Evolutionary conservation across 306 rosid species (phyloP), one percentile per base, ranked within the genome.

Genomic region (Cicer bijugum): DNA sequence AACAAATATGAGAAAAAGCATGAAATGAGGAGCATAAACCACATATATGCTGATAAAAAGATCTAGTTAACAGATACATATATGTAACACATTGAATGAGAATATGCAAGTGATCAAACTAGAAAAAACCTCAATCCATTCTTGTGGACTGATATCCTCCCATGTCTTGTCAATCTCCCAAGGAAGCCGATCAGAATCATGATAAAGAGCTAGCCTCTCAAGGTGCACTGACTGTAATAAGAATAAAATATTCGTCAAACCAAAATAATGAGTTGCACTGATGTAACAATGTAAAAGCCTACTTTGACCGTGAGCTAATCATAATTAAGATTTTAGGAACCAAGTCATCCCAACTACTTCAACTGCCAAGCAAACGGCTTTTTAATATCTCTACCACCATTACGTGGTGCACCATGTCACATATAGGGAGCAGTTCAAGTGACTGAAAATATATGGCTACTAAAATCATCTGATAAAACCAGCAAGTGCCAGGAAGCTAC

Each of bases 151-250:
- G 63, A 94, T 85, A 81, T 90, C 91, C 69, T 89, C 99, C 99
- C 99, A 94, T 67, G 82, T 83, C 80, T 88, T 94, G 14, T 86
- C 86, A 75, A 88, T 86, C 83, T 89, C 91, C 99, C 99, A 94
- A 10, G 91, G 99, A 66, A 78, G 84, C 78, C 89, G 75, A 57
- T 87, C 74, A 71, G 91, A 88, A 86, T 91, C 97, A 74, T 94
- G 99, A 83, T 94, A 94, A 87, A 94, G 66, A 43, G 97, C 99
- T 61, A 94, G 89, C 76, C 99, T 88, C 91, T 94, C 96, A 70
- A 94, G 96, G 71, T 91, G 97, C 87, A 91, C 85, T 9, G 92
- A 91, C 99, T 91, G 86, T 12, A 80, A 78, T 20, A 56, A 64
- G 75, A 78, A 74, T n/a, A 81, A 59, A 11, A 57, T 17, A 76